Evolutionary conservation across 768 basidiomycete genomes (phyloP).

Genomic region (Macrolepiota albuminosa): DNA sequence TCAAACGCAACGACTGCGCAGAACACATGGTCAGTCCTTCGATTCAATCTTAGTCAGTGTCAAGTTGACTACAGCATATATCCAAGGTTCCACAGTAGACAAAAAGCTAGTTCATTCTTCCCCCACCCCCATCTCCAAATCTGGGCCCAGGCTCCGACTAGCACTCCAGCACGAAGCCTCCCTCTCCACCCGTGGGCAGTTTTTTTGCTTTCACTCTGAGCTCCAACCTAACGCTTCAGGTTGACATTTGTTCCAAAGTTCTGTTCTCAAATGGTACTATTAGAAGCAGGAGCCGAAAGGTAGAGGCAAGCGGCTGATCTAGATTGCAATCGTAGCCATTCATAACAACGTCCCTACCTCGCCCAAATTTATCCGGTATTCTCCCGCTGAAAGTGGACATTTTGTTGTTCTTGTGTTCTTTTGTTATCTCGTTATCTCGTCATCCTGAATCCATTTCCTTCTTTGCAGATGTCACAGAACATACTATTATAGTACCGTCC

Average conservation of each 20-base stretch:
- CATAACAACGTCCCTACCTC: not conserved
- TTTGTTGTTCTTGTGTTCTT: too few species aligned
- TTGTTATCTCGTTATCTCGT: not conserved
- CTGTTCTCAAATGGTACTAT: not conserved
- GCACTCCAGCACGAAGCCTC: not conserved
- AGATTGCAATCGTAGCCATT: not conserved
- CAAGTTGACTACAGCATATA: not conserved
- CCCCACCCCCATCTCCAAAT: not conserved
- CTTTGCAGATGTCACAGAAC: not conserved
- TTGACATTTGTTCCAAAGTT: not conserved
- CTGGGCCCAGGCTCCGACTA: not conserved
- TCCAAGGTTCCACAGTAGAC: not conserved
- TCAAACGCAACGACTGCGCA: not conserved
- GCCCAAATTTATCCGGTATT: not conserved
- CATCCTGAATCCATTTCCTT: not conserved
- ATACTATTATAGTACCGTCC: not conserved
- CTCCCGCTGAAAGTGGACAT: not conserved
- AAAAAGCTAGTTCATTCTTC: not conserved
- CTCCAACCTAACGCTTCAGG: not conserved
- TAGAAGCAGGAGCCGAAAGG: not conserved
- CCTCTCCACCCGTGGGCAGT: too few species aligned
- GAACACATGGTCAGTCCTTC: not conserved
- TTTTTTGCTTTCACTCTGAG: not conserved
- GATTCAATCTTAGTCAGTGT: not conserved
- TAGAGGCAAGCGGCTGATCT: not conserved